These are phyloP conservation scores for Rhodotorula sp. DNA, from an alignment of 1,284 basidiomycete species.

Conservation along the genomic window DNA sequence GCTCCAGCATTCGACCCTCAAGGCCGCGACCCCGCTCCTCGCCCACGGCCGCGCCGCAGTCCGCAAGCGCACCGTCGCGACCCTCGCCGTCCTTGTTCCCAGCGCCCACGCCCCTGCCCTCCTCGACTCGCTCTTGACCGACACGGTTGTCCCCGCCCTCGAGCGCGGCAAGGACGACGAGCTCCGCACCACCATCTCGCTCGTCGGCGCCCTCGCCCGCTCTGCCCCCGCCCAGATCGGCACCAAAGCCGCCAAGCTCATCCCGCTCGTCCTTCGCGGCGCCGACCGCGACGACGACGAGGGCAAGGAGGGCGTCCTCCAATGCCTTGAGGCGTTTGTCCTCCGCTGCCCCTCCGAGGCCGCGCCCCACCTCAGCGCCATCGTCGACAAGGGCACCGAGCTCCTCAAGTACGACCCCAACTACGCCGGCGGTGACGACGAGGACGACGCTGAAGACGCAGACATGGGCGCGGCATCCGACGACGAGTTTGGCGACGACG, in stretches of 20 bases:
- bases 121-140: slow-evolving; percentile 19
- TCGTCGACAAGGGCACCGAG: slow-evolving; percentile 66
- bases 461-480: slow-evolving; percentile 51
- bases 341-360: slow-evolving; percentile 80
- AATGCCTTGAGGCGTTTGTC: slow-evolving; percentile 82
- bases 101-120: slow-evolving; percentile 17
- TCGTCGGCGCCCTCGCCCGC: slow-evolving; percentile 73
- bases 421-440: slow-evolving; percentile 73
- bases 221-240: slow-evolving; percentile 64
- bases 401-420: slow-evolving; percentile 85
- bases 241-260: slow-evolving; percentile 61
- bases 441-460: slow-evolving; percentile 58
- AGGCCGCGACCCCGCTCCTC: slow-evolving; percentile 73
- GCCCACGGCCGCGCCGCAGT: slow-evolving; percentile 76
- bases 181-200: slow-evolving; percentile 74
- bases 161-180: slow-evolving; percentile 57
- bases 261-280: slow-evolving; percentile 69
- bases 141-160: slow-evolving; percentile 26
- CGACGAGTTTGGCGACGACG: slow-evolving; percentile 62
- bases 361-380: slow-evolving; percentile 67
- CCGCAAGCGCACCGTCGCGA: slow-evolving; percentile 83
- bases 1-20: slow-evolving; percentile 62
- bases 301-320: slow-evolving; percentile 69
- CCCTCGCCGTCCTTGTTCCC: slow-evolving; percentile 55
- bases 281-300: slow-evolving; percentile 75